Evolutionary conservation across 2,329 filamentous ascomycete species (phyloP).

Genomic region (Penicillium sp.): DNA sequence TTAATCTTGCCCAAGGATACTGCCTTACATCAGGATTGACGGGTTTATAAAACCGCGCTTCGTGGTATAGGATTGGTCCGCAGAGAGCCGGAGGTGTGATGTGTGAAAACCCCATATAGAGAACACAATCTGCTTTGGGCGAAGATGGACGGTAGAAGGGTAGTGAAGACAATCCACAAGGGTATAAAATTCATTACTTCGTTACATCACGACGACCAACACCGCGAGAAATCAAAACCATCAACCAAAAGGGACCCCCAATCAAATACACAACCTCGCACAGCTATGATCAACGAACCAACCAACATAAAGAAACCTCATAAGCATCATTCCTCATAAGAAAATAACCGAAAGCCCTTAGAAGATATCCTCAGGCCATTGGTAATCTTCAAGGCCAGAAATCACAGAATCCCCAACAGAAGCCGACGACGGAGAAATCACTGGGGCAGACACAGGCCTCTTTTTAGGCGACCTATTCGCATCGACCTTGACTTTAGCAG

Average conservation of each 20-base stretch:
- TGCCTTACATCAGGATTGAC: slow-evolving; percentile 21
- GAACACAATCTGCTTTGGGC: too few relatives aligned
- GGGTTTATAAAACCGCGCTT: neutral
- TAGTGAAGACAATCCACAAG: too few relatives aligned
- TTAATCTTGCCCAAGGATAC: slow-evolving; percentile 32
- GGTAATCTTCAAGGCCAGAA: slow-evolving; percentile 28
- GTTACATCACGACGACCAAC: slow-evolving; percentile 11
- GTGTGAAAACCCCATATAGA: neutral
- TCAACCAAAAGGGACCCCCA: neutral
- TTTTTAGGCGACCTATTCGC: slow-evolving; percentile 22
- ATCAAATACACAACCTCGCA: neutral
- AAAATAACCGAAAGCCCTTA: slow-evolving; percentile 16
- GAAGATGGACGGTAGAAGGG: neutral
- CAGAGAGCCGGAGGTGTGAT: neutral
- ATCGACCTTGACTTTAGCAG: slow-evolving; percentile 26
- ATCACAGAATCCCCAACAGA: slow-evolving; percentile 6
- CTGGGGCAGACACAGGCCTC: slow-evolving; percentile 10
- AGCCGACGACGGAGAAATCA: slow-evolving; percentile 4
- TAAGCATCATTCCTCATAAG: neutral
- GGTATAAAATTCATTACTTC: slow-evolving; percentile 23
- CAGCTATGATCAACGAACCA: neutral
- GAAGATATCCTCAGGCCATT: slow-evolving; percentile 46
- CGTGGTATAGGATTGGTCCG: neutral
- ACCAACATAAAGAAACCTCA: neutral
- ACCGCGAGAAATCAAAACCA: slow-evolving; percentile 1